Evolutionary conservation across 2,329 filamentous ascomycete species (phyloP), one percentile per base, ranked within the genome.

Genomic region (Colletotrichum sublineola): DNA sequence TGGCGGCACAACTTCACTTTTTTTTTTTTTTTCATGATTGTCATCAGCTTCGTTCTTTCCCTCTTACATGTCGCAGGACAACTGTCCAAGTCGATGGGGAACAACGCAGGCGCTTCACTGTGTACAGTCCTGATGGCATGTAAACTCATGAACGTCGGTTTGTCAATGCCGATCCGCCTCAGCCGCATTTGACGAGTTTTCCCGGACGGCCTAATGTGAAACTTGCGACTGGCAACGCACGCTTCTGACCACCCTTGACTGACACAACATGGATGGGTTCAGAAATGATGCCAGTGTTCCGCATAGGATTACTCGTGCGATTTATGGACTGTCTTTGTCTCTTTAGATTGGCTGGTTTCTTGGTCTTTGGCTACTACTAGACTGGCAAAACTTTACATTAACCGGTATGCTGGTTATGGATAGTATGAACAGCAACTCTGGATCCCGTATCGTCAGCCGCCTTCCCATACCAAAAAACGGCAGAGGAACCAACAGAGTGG

Each of bases 1-100:
- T 64, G 63, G 66, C 38, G 53, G 60, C 66, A 69, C 33, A 66
- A 58, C 60, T 64, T 69, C 36, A 46, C 60, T 62, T 60, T 70
- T 44, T 52, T 55, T 24, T 31, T 62, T 60, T 70, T 44, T 52
- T 55, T 24, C 40, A 56, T 42, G 55, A 73, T 40, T 56, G 56
- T 56, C 57, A 62, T 56, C 61, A 52, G 40, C 36, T 48, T 67
- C 46, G 50, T 67, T 50, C 60, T 33, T 24, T 55, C 24, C 55
- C 40, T 42, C 40, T 40, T 20, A 48, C 38, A 29, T n/a, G 50
- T 20, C 53, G 11, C 33, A 33, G 48, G 46, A 60, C 48, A 36
- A 42, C 40, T 33, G 50, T 42, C 29, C 15, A 42, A 33, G 42
- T n/a, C 29, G n/a, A 29, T 12, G 31, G 46, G 29, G 9, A 14